Percentiles rank a stretch among this genome's conserved stretches.
phyloP scores from a whole-genome alignment of 1,284 basidiomycete species.

The Pseudozyma thailandica region DNA sequence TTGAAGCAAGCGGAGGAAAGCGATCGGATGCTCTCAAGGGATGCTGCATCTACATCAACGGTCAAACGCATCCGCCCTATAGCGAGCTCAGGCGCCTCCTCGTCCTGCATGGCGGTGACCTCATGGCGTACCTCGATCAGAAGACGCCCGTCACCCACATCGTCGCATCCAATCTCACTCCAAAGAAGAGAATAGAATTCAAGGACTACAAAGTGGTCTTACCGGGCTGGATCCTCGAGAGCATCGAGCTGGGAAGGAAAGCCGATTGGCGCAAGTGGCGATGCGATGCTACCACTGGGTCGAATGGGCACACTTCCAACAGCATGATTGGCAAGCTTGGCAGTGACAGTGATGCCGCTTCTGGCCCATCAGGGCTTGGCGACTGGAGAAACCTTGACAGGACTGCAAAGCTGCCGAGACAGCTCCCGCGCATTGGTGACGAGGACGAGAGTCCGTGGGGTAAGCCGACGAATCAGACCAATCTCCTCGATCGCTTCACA shows the following conservation, averaged over 20 bases:
- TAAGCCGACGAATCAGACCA: slow-evolving; percentile 40
- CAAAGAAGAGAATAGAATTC: slow-evolving; percentile 87
- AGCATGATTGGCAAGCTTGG: slow-evolving; percentile 32
- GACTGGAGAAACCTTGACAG: slow-evolving; percentile 39
- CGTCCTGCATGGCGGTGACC: slow-evolving; percentile 82
- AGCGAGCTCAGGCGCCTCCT: slow-evolving; percentile 85
- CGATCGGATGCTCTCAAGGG: slow-evolving; percentile 51
- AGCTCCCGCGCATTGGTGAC: slow-evolving; percentile 33
- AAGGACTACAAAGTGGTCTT: slow-evolving; percentile 85
- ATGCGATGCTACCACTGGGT: slow-evolving; percentile 45
- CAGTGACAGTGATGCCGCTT: not conserved
- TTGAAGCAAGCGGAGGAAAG: slow-evolving; percentile 22
- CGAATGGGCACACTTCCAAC: slow-evolving; percentile 32
- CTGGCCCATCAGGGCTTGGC: not conserved
- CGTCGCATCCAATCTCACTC: slow-evolving; percentile 87
- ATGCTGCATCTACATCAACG: slow-evolving; percentile 77
- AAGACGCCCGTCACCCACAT: slow-evolving; percentile 79
- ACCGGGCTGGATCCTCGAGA: slow-evolving; percentile 87
- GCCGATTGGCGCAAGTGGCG: slow-evolving; percentile 76
- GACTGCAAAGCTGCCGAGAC: slow-evolving; percentile 26
- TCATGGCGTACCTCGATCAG: slow-evolving; percentile 83
- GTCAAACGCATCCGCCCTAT: slow-evolving; percentile 86
- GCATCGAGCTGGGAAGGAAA: slow-evolving; percentile 75
- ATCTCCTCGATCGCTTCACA: slow-evolving; percentile 34
- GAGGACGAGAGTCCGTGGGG: slow-evolving; percentile 49